Base-by-base conservation (phyloP, 192 early-diverging fungal genomes). In the Mycoemilia scoparia region DNA sequence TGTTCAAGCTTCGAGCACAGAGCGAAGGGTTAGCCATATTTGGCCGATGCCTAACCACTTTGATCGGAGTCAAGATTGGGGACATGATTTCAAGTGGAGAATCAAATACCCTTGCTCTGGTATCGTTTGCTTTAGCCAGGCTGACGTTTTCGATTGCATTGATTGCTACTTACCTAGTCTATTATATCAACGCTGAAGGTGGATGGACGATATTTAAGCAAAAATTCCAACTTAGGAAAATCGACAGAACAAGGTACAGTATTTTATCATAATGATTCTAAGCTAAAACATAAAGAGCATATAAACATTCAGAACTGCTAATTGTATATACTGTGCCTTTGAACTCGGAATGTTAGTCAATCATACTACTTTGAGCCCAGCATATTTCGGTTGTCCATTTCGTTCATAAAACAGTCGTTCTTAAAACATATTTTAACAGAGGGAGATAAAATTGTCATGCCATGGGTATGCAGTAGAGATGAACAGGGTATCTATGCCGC, bases 351-450 rank as follows among this genome's bases (percentile, higher is more conserved):
- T 4, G 14, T 18, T 11, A 24, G 12, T 9, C n/a, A n/a, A n/a
- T 13, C 27, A 14, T 60, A 51, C 39, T 82, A 65, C 45, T 70
- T 87, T 29, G 76, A 82, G 46, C 45, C 37, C 7, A 34, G 59
- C 9, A 50, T 79, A 16, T 46, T 73, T n/a, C 51, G 66, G n/a
- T 40, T 98, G 21, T 71, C 80, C 2, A 53, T 64, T 21, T 75
- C 73, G 3, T 78, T 95, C 47, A 76, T 79, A 1, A 71, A 72
- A 2, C 89, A 95, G 51, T 84, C 87, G 0, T 34, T 87, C 10
- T 57, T 95, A n/a, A 98, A 98, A 48, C 83, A 95, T 46, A 31
- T 91, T 7, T 47, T 98, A 19, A 95, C 93, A 3, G 85, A 90
- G 54, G 93, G 88, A n/a, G 93, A 98, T 54, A 87, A 86, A 46